These are phyloP conservation scores for Setaria viridis DNA, from an alignment of 202 grass and related monocot species.

Conservation along the genomic window DNA sequence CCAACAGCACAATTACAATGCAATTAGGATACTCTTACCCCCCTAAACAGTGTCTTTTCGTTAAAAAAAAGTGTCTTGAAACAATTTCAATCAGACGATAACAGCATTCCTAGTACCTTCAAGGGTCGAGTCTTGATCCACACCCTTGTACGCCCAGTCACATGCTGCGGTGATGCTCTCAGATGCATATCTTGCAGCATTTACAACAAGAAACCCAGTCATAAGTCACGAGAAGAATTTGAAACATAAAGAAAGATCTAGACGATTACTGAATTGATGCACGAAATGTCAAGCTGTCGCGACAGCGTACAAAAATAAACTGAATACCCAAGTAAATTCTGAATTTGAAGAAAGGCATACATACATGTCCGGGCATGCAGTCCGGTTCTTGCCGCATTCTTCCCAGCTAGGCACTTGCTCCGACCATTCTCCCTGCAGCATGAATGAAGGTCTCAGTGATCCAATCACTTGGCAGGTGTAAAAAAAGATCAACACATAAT, in stretches of 20 bases:
- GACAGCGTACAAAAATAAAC: neutral
- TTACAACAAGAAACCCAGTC: neutral
- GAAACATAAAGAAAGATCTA: neutral
- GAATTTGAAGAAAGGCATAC: conserved; percentile 17
- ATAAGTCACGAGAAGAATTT: neutral
- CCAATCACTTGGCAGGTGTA: too few species aligned
- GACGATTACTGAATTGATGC: neutral
- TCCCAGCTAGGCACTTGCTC: conserved; percentile 62
- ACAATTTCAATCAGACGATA: neutral
- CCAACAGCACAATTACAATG: neutral
- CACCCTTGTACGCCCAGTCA: conserved; percentile 67
- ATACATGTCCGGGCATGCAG: conserved; percentile 66
- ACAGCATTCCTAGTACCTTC: conserved; percentile 13
- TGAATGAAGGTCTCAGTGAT: neutral
- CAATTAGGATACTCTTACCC: neutral
- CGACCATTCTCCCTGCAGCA: conserved; percentile 56
- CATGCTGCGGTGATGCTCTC: conserved; percentile 70
- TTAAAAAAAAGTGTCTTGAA: neutral
- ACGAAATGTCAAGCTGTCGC: neutral
- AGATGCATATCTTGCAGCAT: conserved; percentile 55
- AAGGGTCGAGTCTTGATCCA: conserved; percentile 42
- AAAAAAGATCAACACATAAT: neutral
- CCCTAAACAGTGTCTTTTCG: neutral
- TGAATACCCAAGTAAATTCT: neutral
- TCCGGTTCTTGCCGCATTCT: conserved; percentile 48